Evolutionary conservation across 2,329 filamentous ascomycete genomes (phyloP).

Genomic region (Xylariaceae sp.): DNA sequence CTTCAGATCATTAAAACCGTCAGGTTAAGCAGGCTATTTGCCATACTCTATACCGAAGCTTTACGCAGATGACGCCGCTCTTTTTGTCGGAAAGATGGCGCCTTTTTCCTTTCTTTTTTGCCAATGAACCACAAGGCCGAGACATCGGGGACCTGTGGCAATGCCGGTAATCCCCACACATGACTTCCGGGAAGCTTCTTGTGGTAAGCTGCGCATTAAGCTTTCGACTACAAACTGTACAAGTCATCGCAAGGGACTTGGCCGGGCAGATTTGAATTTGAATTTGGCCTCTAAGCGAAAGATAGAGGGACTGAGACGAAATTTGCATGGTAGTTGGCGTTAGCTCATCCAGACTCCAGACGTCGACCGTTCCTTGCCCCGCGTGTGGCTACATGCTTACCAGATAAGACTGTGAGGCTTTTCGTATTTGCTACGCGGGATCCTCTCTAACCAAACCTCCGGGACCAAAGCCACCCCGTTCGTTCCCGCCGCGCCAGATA

Average conservation of each 20-base stretch:
- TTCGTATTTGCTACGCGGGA: background rate
- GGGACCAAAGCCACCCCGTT: background rate
- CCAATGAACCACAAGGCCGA: too few relatives aligned
- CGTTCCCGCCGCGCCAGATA: background rate
- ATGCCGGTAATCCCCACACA: too few relatives aligned
- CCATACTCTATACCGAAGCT: too few relatives aligned
- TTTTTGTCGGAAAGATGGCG: too few relatives aligned
- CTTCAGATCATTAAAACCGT: too few relatives aligned
- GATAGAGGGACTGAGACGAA: background rate
- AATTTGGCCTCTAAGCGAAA: background rate
- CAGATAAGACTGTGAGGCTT: background rate
- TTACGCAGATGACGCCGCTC: too few relatives aligned
- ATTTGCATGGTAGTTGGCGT: background rate
- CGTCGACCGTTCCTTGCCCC: background rate
- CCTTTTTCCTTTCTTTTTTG: too few relatives aligned
- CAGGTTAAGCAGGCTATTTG: too few relatives aligned
- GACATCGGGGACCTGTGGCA: too few relatives aligned
- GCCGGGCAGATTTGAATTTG: background rate
- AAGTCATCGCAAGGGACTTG: background rate
- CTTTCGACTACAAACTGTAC: conserved; percentile 15
- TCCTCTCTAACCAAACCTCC: conserved; percentile 1
- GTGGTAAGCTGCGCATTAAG: background rate
- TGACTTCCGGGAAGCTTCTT: too few relatives aligned
- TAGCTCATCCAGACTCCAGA: background rate
- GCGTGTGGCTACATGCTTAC: background rate